Percentiles rank a stretch among this genome's conserved stretches.
Evolutionary conservation across 2,329 filamentous ascomycete genomes (phyloP).

Genomic region (Alternaria ventricosa): DNA sequence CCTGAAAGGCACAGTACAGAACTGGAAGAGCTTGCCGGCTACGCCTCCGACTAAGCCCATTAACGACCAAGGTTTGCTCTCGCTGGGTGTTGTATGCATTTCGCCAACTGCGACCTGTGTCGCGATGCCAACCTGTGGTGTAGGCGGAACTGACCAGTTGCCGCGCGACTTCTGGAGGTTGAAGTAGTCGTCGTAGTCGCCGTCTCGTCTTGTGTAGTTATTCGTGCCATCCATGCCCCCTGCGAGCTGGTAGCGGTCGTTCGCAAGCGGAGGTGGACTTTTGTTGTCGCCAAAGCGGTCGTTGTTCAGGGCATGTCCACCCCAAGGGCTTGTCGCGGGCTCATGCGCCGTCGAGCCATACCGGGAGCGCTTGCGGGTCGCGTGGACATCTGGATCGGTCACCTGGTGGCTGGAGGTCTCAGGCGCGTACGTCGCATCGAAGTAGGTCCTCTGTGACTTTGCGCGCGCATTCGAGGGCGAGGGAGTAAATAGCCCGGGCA

Average conservation of each 20-base stretch:
- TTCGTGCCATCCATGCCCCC: conserved; percentile 57
- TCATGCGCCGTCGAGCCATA: conserved; percentile 22
- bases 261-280: conserved; percentile 56
- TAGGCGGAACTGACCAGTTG: conserved; percentile 43
- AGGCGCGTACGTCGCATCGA: conserved; percentile 28
- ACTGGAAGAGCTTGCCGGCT: conserved; percentile 81
- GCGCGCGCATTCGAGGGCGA: conserved; percentile 22
- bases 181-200: conserved; percentile 53
- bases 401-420: conserved; percentile 38
- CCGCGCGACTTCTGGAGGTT: conserved; percentile 46
- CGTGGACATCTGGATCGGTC: conserved; percentile 37
- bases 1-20: conserved; percentile 76
- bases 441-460: conserved; percentile 21
- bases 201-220: conserved; percentile 44
- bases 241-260: conserved; percentile 59
- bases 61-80: conserved; percentile 47
- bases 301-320: conserved; percentile 18
- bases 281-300: conserved; percentile 33
- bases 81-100: conserved; percentile 27
- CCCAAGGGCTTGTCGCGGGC: conserved; percentile 26
- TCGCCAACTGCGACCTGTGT: conserved; percentile 17
- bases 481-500: conserved; percentile 38
- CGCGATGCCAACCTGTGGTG: conserved; percentile 25
- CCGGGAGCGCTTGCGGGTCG: conserved; percentile 42
- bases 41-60: conserved; percentile 70